Base-by-base conservation (phyloP, 176 grass and related monocot species). In the Eragrostis nindensis region DNA sequence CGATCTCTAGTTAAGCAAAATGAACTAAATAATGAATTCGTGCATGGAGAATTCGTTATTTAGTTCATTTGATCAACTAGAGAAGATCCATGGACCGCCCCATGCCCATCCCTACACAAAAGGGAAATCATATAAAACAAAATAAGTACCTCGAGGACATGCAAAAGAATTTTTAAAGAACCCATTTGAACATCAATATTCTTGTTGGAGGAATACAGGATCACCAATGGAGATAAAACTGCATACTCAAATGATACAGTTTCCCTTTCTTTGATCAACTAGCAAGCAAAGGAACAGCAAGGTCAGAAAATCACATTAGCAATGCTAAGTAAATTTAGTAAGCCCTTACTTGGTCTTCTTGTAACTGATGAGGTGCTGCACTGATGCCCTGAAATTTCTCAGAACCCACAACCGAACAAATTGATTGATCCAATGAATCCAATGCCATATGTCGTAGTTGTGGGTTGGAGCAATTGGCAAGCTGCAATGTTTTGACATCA, bases 391-490 rank as follows among this genome's bases (percentile, higher is more conserved):
- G 90, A 86, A 95, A 92, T 49, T 90, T 90, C 66, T 95, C 92
- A 80, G 92, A 98, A 55, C 92, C 93, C 85, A 95, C 91, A 74
- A 98, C 90, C 11, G 92, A 89, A 82, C 95, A 95, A 86, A 98
- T 98, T 59, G 95, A 95, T 75, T 93, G 90, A 90, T 98, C 95
- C 63, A 98, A 91, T 42, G 92, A 91, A 86, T 95, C 86, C 83
- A 98, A 63, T 32, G 92, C 92, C 92, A 98, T 92, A 85, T 80
- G 93, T 79, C 90, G 88, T 85, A 98, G 75, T 89, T 91, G 90
- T 88, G 79, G 71, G 17, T 93, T 94, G 39, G 90, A 85, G 83
- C 86, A 95, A 88, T 82, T 88, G 45, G 86, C 90, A 79, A 98
- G 90, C 95, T 98, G 90, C 78, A 87, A 86, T 84, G 48, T 74